Percentiles rank a stretch among this genome's conserved stretches.
Evolutionary conservation across 306 rosid species (phyloP).

Genomic region (Casuarina glauca): DNA sequence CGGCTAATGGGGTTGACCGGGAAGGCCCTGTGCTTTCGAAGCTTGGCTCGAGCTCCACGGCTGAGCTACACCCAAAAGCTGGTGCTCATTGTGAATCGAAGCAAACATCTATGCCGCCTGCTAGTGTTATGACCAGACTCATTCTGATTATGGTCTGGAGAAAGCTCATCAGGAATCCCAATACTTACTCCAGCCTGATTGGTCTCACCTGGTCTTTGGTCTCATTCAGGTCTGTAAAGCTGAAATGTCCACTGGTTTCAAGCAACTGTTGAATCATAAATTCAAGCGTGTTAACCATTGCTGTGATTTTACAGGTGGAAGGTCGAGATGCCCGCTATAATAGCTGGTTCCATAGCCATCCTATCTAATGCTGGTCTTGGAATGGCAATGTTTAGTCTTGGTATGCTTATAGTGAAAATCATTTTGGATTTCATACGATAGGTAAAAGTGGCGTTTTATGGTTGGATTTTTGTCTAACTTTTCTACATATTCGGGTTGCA

Average conservation of each 20-base stretch:
- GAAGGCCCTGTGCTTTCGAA: conserved; percentile 79
- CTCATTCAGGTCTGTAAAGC: conserved; percentile 60
- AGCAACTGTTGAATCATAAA: background rate
- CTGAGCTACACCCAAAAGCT: conserved; percentile 74
- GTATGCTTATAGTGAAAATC: conserved; percentile 25
- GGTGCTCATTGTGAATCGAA: conserved; percentile 46
- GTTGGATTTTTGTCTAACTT: too few species aligned
- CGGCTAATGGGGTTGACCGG: conserved; percentile 51
- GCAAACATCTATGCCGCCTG: conserved; percentile 66
- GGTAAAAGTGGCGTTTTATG: background rate
- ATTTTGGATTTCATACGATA: background rate
- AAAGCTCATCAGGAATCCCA: conserved; percentile 76
- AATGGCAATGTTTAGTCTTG: conserved; percentile 96
- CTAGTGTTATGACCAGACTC: conserved; percentile 81
- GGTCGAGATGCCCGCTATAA: conserved; percentile 70
- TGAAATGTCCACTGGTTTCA: too few species aligned
- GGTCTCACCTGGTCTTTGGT: conserved; percentile 85
- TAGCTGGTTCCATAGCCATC: conserved; percentile 68
- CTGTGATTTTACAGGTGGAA: conserved; percentile 57
- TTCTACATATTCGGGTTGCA: conserved; percentile 25
- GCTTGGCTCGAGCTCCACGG: conserved; percentile 77
- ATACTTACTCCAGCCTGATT: conserved; percentile 79
- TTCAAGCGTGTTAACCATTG: background rate
- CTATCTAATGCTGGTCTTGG: conserved; percentile 86
- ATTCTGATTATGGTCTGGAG: conserved; percentile 89